These are phyloP conservation scores for Globisporangium takayamanum DNA, from an alignment of 352 stramenopile genomes.

Conservation along the genomic window DNA sequence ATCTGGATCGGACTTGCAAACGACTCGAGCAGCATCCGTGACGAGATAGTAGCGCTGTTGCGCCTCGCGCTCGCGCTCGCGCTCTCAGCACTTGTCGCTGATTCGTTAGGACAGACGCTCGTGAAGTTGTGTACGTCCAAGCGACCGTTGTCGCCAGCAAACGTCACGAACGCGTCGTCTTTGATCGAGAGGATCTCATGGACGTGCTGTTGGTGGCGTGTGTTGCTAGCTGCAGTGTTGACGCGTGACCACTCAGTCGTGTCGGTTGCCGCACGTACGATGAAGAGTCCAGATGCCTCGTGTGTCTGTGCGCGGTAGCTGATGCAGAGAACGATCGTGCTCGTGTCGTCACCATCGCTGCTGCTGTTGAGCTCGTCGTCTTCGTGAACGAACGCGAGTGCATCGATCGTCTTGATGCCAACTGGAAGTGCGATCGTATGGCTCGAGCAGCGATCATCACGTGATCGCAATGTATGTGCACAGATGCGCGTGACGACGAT, in stretches of 20 bases:
- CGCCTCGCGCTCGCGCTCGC: neutral
- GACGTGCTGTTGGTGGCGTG: neutral
- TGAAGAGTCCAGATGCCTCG: neutral
- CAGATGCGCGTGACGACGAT: conserved; percentile 11
- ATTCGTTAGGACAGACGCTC: neutral
- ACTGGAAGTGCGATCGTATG: conserved; percentile 1
- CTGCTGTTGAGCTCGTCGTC: neutral
- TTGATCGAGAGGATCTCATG: conserved; percentile 1
- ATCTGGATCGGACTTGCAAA: conserved; percentile 15
- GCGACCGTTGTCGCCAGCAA: neutral
- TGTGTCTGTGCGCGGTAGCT: neutral
- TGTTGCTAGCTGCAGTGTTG: neutral
- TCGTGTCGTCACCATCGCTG: neutral
- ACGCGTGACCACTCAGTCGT: conserved; percentile 1
- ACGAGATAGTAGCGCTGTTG: neutral
- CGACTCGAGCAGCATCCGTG: conserved; percentile 5
- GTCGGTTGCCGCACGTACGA: neutral
- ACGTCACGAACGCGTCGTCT: conserved; percentile 3
- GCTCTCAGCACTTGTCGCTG: neutral
- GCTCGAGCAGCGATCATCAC: neutral
- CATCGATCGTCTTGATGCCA: neutral
- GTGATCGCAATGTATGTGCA: neutral
- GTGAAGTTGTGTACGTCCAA: conserved; percentile 9
- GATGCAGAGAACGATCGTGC: conserved; percentile 2
- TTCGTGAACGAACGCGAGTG: conserved; percentile 11